These are phyloP conservation scores for Kwoniella sp. DNA, from an alignment of 768 basidiomycete species.

Conservation along the genomic window DNA sequence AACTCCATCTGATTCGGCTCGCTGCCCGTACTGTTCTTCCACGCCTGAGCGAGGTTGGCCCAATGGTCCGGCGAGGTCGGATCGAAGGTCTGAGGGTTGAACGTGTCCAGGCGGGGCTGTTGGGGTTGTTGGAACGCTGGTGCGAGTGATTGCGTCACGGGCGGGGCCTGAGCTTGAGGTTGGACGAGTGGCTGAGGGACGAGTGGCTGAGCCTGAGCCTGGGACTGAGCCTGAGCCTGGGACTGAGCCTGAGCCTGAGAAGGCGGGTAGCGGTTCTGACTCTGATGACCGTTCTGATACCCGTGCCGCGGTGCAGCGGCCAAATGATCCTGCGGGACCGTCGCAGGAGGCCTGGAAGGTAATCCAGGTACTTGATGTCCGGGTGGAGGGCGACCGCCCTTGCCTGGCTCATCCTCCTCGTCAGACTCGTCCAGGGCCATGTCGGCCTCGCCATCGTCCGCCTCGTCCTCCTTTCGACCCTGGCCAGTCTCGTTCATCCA, in stretches of 20 bases:
- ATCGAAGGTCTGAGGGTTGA: conserved; percentile 32
- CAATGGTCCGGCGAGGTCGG: conserved; percentile 28
- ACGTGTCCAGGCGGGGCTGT: conserved; percentile 17
- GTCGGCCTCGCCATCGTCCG: conserved; percentile 22
- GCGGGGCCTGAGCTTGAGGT: too few relatives aligned
- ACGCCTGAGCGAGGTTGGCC: conserved; percentile 25
- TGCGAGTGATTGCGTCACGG: not conserved
- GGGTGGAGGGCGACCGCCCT: too few relatives aligned
- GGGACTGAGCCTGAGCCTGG: too few relatives aligned
- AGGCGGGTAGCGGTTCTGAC: not conserved
- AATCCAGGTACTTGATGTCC: not conserved
- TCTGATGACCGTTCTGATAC: not conserved
- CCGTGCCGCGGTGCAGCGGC: not conserved
- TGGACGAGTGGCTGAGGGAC: too few relatives aligned
- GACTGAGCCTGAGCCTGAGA: not conserved
- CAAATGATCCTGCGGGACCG: not conserved
- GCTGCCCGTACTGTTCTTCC: conserved; percentile 28
- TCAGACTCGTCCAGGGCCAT: conserved; percentile 32
- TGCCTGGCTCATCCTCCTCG: conserved; percentile 3
- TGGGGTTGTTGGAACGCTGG: conserved; percentile 1
- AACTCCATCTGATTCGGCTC: conserved; percentile 40
- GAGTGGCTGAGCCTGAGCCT: too few relatives aligned
- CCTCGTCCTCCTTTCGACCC: not conserved
- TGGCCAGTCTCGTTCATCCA: conserved; percentile 18
- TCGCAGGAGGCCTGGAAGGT: not conserved